Base-by-base conservation (phyloP, 768 basidiomycete genomes). In the Flagelloscypha sp. region DNA sequence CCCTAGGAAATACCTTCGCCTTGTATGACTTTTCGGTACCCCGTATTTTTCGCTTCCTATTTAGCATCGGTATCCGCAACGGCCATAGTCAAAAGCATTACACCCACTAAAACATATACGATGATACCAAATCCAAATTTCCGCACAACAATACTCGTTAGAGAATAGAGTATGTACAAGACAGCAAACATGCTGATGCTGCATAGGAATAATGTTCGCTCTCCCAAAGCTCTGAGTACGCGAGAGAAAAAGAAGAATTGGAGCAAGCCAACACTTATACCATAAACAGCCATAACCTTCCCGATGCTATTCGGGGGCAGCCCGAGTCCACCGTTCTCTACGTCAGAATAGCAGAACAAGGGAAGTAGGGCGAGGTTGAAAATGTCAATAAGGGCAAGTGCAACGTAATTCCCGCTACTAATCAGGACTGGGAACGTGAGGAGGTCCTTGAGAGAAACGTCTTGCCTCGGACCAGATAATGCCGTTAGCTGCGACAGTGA, bases 311-410 rank as follows among this genome's bases (percentile, higher is more conserved):
- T 48, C 3, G 70, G 66, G 1, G 54, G 19, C 5, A 72, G 49
- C 8, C 59, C 64, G 20, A 69, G 49, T 2, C 70, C 70, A 7
- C 70, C 70, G 4, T 62, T 50, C 15, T 49, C 50, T 15, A 64
- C 48, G 1, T 74, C 65, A 4, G 65, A 61, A 20, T 66, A 53
- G 33, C 61, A 61, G 46, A 74, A 66, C 23, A 74, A 49, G 1
- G 75, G 72, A 0, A 58, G 22, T 10, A 76, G 54, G 10, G 58
- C 61, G 17, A 48, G 32, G 33, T 61, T 38, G 5, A 57, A 48
- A 23, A 68, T 62, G 21, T 71, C 68, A 6, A 66, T 45, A 15
- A 76, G 59, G 7, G 57, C 57, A 10, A 72, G 52, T 5, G 48
- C 43, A 24, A 52, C 56, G 43, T 70, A 72, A 41, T 66, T 72